Evolutionary conservation across 352 stramenopile genomes (phyloP).

Genomic region (Globisporangium spinosum): DNA sequence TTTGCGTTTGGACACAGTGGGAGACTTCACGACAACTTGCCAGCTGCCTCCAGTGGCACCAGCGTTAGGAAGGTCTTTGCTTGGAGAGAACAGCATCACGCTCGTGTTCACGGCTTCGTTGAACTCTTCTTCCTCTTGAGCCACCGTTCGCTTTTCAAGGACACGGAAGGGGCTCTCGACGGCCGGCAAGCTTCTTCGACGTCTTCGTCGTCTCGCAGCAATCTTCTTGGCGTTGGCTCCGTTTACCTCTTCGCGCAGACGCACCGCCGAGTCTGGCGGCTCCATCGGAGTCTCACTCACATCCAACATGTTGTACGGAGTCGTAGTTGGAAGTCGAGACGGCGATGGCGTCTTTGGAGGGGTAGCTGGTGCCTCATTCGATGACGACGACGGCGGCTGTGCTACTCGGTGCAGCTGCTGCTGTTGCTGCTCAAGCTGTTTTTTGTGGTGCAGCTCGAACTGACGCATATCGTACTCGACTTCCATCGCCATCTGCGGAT

Average conservation of each 20-base stretch:
- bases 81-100: conserved; percentile 52
- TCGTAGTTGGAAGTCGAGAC: conserved; percentile 15
- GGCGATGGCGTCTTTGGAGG: conserved; percentile 30
- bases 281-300: conserved; percentile 33
- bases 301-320: conserved; percentile 31
- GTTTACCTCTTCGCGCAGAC: conserved; percentile 29
- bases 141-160: conserved; percentile 33
- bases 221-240: conserved; percentile 26
- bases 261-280: conserved; percentile 17
- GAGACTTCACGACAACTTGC: conserved; percentile 59
- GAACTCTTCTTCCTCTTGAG: conserved; percentile 28
- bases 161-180: conserved; percentile 39
- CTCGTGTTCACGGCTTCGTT: not conserved
- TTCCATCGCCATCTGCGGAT: conserved; percentile 94
- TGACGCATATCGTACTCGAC: conserved; percentile 94
- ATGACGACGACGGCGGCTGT: not conserved
- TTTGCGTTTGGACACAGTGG: conserved; percentile 31
- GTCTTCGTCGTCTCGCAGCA: conserved; percentile 18
- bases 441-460: conserved; percentile 61
- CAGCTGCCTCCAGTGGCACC: conserved; percentile 26
- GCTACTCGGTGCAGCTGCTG: conserved; percentile 21
- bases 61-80: conserved; percentile 25
- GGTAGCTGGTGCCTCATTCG: not conserved
- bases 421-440: conserved; percentile 36
- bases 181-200: conserved; percentile 45